Evolutionary conservation across 2,329 filamentous ascomycete species (phyloP).

Genomic region (Neofusicoccum cordaticola): DNA sequence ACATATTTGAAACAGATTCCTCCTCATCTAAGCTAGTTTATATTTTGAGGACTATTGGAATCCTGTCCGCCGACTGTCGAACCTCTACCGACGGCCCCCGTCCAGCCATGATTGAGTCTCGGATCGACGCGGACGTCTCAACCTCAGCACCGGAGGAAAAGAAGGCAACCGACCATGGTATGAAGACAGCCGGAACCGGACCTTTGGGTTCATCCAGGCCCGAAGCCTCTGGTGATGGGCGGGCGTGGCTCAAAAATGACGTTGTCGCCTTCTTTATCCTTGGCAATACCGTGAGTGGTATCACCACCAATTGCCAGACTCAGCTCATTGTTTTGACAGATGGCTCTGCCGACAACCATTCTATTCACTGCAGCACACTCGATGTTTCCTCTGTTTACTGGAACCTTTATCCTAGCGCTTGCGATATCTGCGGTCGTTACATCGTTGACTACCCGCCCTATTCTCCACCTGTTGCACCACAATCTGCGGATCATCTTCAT

Average conservation of each 20-base stretch:
- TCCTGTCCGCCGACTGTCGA: not conserved
- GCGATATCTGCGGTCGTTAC: not conserved
- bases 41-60: too few relatives aligned
- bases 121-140: not conserved
- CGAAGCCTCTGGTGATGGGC: not conserved
- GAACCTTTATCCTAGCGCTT: not conserved
- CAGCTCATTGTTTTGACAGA: not conserved
- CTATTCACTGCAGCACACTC: conserved; percentile 1
- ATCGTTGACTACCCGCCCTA: not conserved
- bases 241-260: not conserved
- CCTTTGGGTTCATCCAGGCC: not conserved
- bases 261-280: conserved; percentile 4
- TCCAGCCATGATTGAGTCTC: not conserved
- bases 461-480: not conserved
- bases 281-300: not conserved
- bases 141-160: not conserved
- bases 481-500: not conserved
- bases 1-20: not conserved
- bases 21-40: too few relatives aligned
- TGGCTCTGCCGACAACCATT: not conserved
- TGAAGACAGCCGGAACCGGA: not conserved
- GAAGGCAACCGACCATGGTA: not conserved
- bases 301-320: not conserved
- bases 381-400: not conserved
- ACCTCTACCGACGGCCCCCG: not conserved